A percentile compares a stretch with the other conserved stretches of the same genome.
Conservation (phyloP, 495 filamentous ascomycete genomes). For the Penicillium fimorum region DNA sequence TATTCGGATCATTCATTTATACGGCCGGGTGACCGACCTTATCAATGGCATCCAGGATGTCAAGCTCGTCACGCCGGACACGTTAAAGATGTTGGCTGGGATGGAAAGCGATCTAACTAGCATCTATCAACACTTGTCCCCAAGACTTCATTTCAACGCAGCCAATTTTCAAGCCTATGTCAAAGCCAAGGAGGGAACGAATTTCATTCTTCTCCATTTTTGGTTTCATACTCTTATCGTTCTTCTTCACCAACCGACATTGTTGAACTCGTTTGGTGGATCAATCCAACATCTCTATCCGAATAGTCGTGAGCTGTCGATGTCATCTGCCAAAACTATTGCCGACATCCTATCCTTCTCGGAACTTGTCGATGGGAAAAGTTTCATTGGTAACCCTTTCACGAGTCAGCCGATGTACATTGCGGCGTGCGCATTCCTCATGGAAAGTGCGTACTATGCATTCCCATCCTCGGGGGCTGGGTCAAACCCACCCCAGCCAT, state of each 20-base stretch:
- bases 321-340: constrained; percentile 87
- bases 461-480: constrained; percentile 36
- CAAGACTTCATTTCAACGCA: constrained; percentile 73
- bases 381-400: constrained; percentile 81
- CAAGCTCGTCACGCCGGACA: constrained; percentile 70
- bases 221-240: constrained; percentile 90
- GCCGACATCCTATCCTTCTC: constrained; percentile 80
- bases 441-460: constrained; percentile 64
- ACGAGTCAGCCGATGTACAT: constrained; percentile 90
- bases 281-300: constrained; percentile 66
- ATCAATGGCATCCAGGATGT: constrained; percentile 78
- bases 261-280: constrained; percentile 73
- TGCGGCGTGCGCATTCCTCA: constrained; percentile 80
- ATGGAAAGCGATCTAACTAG: constrained; percentile 76
- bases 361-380: constrained; percentile 74
- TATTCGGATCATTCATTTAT: constrained; percentile 79
- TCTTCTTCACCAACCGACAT: constrained; percentile 75
- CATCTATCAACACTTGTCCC: constrained; percentile 74
- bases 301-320: constrained; percentile 75
- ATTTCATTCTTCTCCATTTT: constrained; percentile 84
- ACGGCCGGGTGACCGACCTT: constrained; percentile 76
- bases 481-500: constrained; percentile 31
- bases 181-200: constrained; percentile 72
- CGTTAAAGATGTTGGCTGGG: constrained; percentile 60
- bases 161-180: constrained; percentile 76